Percentiles rank a stretch among this genome's conserved stretches.
These are phyloP conservation scores for Dendrobium chrysotoxum DNA, from an alignment of 106 monocot genomes.

Conservation along the genomic window DNA sequence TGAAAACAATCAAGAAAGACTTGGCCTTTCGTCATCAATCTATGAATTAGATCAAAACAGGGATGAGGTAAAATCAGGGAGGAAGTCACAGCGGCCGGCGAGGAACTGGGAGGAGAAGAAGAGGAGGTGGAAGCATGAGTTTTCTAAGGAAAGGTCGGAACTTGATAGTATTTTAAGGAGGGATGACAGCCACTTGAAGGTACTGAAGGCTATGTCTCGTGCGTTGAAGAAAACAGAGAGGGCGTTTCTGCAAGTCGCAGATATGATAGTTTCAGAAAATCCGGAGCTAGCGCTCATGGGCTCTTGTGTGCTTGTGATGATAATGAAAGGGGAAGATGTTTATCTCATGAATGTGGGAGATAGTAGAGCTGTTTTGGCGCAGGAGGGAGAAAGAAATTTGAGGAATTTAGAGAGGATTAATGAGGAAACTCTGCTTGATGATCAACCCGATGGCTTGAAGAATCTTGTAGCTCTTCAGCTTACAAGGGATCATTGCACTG, in stretches of 20 bases:
- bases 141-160: no score
- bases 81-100: background rate
- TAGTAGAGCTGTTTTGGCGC: conserved; percentile 53
- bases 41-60: no score
- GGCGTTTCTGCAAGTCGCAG: conserved; percentile 33
- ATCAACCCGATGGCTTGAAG: conserved; percentile 5
- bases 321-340: conserved; percentile 61
- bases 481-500: conserved; percentile 52
- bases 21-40: no score
- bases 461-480: conserved; percentile 36
- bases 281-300: conserved; percentile 69
- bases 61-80: no score
- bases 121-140: no score
- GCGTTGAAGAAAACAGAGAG: conserved; percentile 56
- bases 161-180: no score
- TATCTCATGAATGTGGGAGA: conserved; percentile 77
- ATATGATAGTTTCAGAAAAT: conserved; percentile 30
- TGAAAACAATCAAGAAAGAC: no score
- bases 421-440: conserved; percentile 21
- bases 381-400: background rate
- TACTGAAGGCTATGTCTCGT: conserved; percentile 35
- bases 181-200: background rate
- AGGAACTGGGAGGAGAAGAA: background rate
- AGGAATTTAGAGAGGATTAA: conserved; percentile 21
- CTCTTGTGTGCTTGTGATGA: conserved; percentile 57